A percentile compares a stretch with the other conserved stretches of the same genome.
phyloP scores from a whole-genome alignment of 2,329 filamentous ascomycete genomes.

The Diaporthe eres region DNA sequence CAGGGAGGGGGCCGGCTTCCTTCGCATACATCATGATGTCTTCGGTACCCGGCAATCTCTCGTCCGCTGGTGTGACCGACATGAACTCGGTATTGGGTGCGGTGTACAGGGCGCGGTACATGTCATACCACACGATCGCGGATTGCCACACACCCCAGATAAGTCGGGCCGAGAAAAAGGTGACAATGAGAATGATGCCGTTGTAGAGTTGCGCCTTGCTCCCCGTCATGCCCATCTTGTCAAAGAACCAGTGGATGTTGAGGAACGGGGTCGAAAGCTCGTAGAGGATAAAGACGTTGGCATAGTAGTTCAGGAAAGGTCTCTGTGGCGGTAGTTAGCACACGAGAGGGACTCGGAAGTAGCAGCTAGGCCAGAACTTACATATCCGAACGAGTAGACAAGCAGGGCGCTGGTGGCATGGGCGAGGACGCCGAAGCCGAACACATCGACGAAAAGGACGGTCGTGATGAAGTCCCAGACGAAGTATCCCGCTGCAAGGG shows the following conservation, averaged over 20 bases:
- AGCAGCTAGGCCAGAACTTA: slow-evolving; percentile 61
- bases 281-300: slow-evolving; percentile 85
- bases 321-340: slow-evolving; percentile 64
- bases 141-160: slow-evolving; percentile 84
- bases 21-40: slow-evolving; percentile 66
- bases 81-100: slow-evolving; percentile 52
- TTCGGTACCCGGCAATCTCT: slow-evolving; percentile 46
- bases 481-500: slow-evolving; percentile 85
- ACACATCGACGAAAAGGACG: slow-evolving; percentile 76
- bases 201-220: slow-evolving; percentile 82
- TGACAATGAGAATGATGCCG: slow-evolving; percentile 78
- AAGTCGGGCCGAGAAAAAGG: slow-evolving; percentile 83
- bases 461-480: slow-evolving; percentile 85
- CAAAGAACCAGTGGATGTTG: slow-evolving; percentile 93
- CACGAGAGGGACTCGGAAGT: background rate
- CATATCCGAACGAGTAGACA: slow-evolving; percentile 85
- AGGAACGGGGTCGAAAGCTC: slow-evolving; percentile 88
- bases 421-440: slow-evolving; percentile 82
- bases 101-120: slow-evolving; percentile 71
- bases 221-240: slow-evolving; percentile 87
- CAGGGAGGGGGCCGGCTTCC: slow-evolving; percentile 67
- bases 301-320: slow-evolving; percentile 89
- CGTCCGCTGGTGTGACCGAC: slow-evolving; percentile 51
- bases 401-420: slow-evolving; percentile 81
- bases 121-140: slow-evolving; percentile 77